phyloP scores from a whole-genome alignment of 768 basidiomycete genomes.

The Melanogaster broomeanus region DNA sequence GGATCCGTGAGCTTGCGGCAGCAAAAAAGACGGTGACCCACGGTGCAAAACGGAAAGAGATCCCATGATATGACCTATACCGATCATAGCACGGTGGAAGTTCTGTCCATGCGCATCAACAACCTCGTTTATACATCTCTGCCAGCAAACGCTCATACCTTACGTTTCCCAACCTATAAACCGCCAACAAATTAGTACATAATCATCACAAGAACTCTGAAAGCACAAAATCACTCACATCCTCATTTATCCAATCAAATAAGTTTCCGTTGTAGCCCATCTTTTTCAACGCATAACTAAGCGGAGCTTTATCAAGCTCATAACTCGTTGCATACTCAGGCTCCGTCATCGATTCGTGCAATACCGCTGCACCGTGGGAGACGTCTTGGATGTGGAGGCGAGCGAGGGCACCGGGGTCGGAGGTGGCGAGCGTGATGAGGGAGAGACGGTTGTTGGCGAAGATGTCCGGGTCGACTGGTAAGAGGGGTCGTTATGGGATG shows the following conservation, averaged over 20 bases:
- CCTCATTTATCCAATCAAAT: slow-evolving; percentile 23
- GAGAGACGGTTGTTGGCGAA: slow-evolving; percentile 39
- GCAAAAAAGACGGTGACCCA: too few relatives aligned
- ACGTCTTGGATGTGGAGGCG: slow-evolving; percentile 9
- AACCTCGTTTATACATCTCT: neutral
- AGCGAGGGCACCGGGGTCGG: slow-evolving; percentile 13
- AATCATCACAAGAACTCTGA: too few relatives aligned
- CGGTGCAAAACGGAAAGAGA: too few relatives aligned
- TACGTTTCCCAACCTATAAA: slow-evolving; percentile 12
- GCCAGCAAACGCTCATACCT: slow-evolving; percentile 1
- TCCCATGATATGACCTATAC: too few relatives aligned
- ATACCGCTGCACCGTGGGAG: slow-evolving; percentile 11
- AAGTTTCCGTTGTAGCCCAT: slow-evolving; percentile 13
- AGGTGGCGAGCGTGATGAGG: too few relatives aligned
- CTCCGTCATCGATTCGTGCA: too few relatives aligned
- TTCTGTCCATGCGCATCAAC: too few relatives aligned
- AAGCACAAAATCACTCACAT: slow-evolving; percentile 16
- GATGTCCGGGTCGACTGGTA: slow-evolving; percentile 22
- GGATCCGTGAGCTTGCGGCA: neutral
- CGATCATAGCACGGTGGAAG: too few relatives aligned
- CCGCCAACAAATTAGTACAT: neutral
- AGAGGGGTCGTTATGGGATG: neutral
- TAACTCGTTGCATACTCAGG: slow-evolving; percentile 24
- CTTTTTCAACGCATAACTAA: too few relatives aligned
- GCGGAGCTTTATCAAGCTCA: slow-evolving; percentile 20